Evolutionary conservation across 176 grass and related monocot species (phyloP).

Genomic region (Triticum dicoccoides): DNA sequence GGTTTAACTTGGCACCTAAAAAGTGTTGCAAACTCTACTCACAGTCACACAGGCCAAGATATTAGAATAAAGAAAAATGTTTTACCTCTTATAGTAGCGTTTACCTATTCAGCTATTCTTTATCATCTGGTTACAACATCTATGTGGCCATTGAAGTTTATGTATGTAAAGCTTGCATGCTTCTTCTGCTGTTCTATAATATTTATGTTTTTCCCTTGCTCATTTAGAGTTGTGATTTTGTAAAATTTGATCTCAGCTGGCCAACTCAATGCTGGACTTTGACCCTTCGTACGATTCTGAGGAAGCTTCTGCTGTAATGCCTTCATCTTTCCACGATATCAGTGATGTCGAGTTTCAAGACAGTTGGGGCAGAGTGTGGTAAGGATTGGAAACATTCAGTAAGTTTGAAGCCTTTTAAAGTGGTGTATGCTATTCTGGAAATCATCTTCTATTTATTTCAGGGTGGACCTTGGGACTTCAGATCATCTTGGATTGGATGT

Average conservation of each 20-base stretch:
- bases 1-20: background rate
- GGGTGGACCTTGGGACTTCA: constrained; percentile 87
- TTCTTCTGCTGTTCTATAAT: background rate
- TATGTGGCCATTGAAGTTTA: background rate
- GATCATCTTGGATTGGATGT: constrained; percentile 89
- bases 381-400: constrained; percentile 19
- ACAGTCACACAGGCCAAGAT: background rate
- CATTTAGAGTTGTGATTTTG: background rate
- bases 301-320: constrained; percentile 60
- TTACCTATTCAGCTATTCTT: background rate
- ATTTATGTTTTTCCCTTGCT: background rate
- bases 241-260: constrained; percentile 38
- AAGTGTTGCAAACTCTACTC: background rate
- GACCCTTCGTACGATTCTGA: constrained; percentile 88
- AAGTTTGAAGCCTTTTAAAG: background rate
- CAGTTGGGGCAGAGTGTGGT: constrained; percentile 85
- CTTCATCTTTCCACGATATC: constrained; percentile 96
- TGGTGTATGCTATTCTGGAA: background rate
- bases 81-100: background rate
- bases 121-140: background rate
- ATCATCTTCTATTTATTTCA: constrained; percentile 29
- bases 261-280: constrained; percentile 66
- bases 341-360: constrained; percentile 88
- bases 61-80: background rate
- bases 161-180: background rate